Evolutionary conservation across 1,139 yeast species (phyloP).

Genomic region (Yamadazyma songkhlaensis): DNA sequence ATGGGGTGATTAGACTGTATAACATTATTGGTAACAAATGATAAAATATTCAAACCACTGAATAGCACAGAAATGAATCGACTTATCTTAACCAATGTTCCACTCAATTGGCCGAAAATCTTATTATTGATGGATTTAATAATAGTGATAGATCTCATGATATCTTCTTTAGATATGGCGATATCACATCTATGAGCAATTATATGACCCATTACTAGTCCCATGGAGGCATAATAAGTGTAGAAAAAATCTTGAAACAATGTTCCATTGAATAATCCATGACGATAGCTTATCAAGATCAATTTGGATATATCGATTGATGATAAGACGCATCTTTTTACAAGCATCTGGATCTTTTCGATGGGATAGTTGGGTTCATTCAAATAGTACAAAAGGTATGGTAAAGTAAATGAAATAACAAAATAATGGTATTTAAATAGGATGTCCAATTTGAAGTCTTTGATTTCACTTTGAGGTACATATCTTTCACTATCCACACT

Average conservation of each 20-base stretch:
- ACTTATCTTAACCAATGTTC: constrained; percentile 10
- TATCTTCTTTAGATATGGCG: background rate
- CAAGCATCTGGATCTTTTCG: background rate
- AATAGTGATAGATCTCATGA: constrained; percentile 5
- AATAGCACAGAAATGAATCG: constrained; percentile 9
- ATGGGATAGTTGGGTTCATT: constrained; percentile 1
- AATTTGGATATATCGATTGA: constrained; percentile 4
- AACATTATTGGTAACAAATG: constrained; percentile 1
- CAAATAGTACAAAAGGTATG: constrained; percentile 6
- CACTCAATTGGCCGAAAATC: constrained; percentile 4
- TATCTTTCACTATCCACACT: background rate
- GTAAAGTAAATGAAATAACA: constrained; percentile 10
- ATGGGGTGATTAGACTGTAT: background rate
- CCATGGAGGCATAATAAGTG: constrained; percentile 10
- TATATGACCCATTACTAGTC: constrained; percentile 8
- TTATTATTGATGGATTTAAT: constrained; percentile 5
- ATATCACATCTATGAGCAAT: constrained; percentile 1
- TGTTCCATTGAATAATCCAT: constrained; percentile 7
- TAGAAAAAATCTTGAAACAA: constrained; percentile 10
- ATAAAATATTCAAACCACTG: constrained; percentile 10
- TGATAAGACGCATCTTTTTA: constrained; percentile 4
- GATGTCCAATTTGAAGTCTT: constrained; percentile 6
- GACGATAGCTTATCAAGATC: constrained; percentile 1
- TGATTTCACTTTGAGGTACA: background rate
- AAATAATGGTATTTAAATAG: constrained; percentile 8